A percentile compares a stretch with the other conserved stretches of the same genome.
These are phyloP conservation scores for Backusella tarrabulga DNA, from an alignment of 192 early-diverging fungal species.

Conservation along the genomic window DNA sequence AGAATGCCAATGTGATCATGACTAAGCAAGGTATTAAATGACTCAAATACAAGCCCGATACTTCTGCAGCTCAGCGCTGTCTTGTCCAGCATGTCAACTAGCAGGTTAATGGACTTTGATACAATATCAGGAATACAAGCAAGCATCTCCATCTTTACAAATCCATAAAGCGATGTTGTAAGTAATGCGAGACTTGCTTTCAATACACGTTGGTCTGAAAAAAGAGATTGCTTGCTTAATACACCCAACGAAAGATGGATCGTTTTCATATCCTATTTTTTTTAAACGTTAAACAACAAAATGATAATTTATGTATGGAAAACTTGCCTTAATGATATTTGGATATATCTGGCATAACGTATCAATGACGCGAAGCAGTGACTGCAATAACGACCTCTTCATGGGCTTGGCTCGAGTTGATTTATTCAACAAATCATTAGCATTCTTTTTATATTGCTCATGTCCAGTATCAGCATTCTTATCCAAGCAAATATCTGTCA, in stretches of 20 bases:
- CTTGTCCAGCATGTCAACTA: conserved; percentile 20
- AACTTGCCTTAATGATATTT: not conserved
- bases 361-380: not conserved
- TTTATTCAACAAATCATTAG: not conserved
- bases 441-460: not conserved
- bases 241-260: not conserved
- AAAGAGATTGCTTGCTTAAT: not conserved
- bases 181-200: not conserved
- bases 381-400: not conserved
- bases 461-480: not conserved
- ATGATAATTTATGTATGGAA: too few relatives aligned
- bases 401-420: not conserved
- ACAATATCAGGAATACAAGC: not conserved
- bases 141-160: not conserved
- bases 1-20: conserved; percentile 10
- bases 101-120: conserved; percentile 1
- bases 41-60: conserved; percentile 23
- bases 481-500: not conserved
- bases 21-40: conserved; percentile 26
- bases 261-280: not conserved
- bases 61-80: conserved; percentile 20
- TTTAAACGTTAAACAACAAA: not conserved
- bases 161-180: not conserved
- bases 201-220: conserved; percentile 4
- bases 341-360: not conserved